Percentiles rank a stretch among this genome's conserved stretches.
These are phyloP conservation scores for Niveomyces coronatus DNA, from an alignment of 2,329 filamentous ascomycete genomes.

Conservation along the genomic window DNA sequence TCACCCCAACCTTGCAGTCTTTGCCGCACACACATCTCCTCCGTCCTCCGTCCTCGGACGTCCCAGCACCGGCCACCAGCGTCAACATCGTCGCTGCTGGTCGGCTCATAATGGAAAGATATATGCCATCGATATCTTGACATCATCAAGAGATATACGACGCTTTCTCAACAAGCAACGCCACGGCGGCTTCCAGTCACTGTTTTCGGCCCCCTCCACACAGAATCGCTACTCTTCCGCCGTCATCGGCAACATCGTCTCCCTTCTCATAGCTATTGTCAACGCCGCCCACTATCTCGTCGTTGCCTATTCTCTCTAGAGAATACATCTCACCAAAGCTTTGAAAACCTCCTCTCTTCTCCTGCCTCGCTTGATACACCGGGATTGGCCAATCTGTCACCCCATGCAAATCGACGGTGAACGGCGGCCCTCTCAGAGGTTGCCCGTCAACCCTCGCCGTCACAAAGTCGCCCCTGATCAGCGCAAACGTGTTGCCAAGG, in stretches of 20 bases:
- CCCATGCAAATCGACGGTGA: conserved; percentile 20
- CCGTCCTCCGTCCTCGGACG: conserved; percentile 2
- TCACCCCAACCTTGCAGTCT: background rate
- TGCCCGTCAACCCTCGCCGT: conserved; percentile 40
- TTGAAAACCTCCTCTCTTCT: background rate
- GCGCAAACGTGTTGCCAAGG: conserved; percentile 38
- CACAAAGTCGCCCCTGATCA: conserved; percentile 36
- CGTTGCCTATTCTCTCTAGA: too few relatives aligned
- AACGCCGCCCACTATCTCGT: too few relatives aligned
- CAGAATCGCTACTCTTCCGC: too few relatives aligned
- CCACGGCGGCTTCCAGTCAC: too few relatives aligned
- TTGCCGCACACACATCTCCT: background rate
- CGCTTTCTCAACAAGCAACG: too few relatives aligned
- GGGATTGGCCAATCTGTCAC: background rate
- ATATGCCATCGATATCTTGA: conserved; percentile 8
- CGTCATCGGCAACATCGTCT: too few relatives aligned
- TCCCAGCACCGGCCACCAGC: background rate
- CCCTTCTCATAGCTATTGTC: too few relatives aligned
- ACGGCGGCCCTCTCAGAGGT: conserved; percentile 23
- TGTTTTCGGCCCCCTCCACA: conserved; percentile 3
- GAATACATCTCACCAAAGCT: too few relatives aligned
- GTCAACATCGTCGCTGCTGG: conserved; percentile 4
- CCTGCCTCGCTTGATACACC: background rate
- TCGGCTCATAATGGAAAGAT: conserved; percentile 10
- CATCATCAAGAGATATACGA: too few relatives aligned